Evolutionary conservation across 2,329 filamentous ascomycete genomes (phyloP).

Genomic region (Hypoxylon sp.): DNA sequence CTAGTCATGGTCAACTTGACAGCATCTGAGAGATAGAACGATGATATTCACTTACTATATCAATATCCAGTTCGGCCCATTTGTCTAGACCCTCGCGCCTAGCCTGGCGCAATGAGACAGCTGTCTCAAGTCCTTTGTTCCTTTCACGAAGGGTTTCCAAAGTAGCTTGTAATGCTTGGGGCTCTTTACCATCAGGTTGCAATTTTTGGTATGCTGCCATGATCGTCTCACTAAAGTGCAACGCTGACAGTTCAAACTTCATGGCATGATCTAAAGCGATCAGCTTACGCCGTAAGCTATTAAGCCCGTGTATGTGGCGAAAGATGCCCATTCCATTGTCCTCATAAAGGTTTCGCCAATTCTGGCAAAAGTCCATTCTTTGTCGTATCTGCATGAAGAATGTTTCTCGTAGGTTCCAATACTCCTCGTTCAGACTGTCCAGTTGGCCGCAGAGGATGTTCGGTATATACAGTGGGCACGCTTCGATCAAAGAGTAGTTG

Average conservation of each 20-base stretch:
- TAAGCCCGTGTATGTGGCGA: neutral
- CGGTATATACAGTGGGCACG: conserved; percentile 4
- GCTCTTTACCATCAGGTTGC: neutral
- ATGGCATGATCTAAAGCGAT: neutral
- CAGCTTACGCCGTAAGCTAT: neutral
- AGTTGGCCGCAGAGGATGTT: conserved; percentile 6
- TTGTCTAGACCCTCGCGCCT: neutral
- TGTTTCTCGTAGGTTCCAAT: neutral
- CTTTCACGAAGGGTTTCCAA: neutral
- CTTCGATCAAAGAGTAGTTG: neutral
- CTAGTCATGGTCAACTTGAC: neutral
- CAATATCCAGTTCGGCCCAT: neutral
- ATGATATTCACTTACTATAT: conserved; percentile 2
- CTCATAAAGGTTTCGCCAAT: neutral
- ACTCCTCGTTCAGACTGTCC: neutral
- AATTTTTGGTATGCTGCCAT: neutral
- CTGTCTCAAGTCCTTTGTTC: neutral
- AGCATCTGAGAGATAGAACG: neutral
- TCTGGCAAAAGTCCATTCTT: conserved; percentile 3
- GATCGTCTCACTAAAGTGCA: neutral
- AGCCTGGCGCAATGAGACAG: neutral
- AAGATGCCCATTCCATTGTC: neutral
- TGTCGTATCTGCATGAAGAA: neutral
- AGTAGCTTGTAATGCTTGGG: neutral
- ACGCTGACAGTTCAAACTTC: neutral